These are phyloP conservation scores for Podospora fimiseda DNA, from an alignment of 495 filamentous ascomycete genomes.

Conservation along the genomic window DNA sequence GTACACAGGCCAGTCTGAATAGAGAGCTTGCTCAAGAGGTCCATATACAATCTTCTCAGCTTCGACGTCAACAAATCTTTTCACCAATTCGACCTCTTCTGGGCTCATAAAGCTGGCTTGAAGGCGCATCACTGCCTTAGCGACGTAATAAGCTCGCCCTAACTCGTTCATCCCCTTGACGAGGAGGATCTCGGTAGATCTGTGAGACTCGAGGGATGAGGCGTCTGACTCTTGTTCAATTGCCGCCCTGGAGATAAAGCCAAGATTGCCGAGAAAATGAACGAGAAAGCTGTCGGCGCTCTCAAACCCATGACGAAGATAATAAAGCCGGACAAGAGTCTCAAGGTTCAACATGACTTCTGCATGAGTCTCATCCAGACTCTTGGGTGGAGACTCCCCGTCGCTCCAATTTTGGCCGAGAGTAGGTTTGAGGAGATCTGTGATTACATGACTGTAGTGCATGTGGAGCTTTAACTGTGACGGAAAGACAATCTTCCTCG, in stretches of 20 bases:
- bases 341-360: conserved; percentile 27
- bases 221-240: conserved; percentile 13
- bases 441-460: conserved; percentile 23
- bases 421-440: conserved; percentile 20
- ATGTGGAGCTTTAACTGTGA: conserved; percentile 33
- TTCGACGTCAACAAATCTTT: conserved; percentile 18
- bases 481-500: conserved; percentile 30
- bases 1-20: conserved; percentile 23
- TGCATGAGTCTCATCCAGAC: conserved; percentile 16
- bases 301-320: conserved; percentile 37
- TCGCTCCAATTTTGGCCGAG: conserved; percentile 16
- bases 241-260: conserved; percentile 24
- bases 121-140: conserved; percentile 17
- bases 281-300: conserved; percentile 27
- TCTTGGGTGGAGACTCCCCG: neutral
- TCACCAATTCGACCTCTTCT: conserved; percentile 20
- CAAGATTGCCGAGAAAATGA: conserved; percentile 28
- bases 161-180: conserved; percentile 36
- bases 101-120: conserved; percentile 18
- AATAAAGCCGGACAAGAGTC: conserved; percentile 35
- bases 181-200: conserved; percentile 29
- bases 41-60: conserved; percentile 12
- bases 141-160: conserved; percentile 24
- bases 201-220: conserved; percentile 18
- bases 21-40: conserved; percentile 19